Evolutionary conservation across 805 yeast species (phyloP).

Genomic region (Candida patagonica): DNA sequence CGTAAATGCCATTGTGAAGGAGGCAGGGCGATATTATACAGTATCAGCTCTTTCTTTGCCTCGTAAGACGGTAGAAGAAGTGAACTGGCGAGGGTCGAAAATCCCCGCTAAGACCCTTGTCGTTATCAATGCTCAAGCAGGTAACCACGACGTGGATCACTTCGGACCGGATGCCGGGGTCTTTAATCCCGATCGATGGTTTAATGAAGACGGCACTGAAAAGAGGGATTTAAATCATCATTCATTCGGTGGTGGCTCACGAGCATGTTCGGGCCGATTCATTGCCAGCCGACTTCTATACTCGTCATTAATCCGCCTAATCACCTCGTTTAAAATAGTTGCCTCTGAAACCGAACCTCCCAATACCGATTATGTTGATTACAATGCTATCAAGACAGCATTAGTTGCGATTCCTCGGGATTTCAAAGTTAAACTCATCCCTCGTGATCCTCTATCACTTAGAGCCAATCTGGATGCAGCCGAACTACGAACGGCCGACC

Average conservation of each 20-base stretch:
- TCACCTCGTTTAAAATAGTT: constrained; percentile 39
- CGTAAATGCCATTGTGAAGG: constrained; percentile 51
- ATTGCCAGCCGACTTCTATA: constrained; percentile 55
- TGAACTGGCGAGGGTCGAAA: constrained; percentile 31
- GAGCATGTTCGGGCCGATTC: constrained; percentile 57
- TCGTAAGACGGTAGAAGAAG: constrained; percentile 45
- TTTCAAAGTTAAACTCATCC: constrained; percentile 19
- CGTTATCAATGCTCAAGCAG: constrained; percentile 62
- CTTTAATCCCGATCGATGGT: constrained; percentile 26
- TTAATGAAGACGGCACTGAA: constrained; percentile 19
- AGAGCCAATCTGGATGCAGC: constrained; percentile 13
- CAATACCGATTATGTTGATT: constrained; percentile 20
- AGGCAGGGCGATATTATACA: constrained; percentile 51
- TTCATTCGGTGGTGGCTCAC: constrained; percentile 46
- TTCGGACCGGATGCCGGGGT: constrained; percentile 20
- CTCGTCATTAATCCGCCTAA: constrained; percentile 39
- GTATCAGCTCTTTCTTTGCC: constrained; percentile 64
- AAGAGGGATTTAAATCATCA: constrained; percentile 17
- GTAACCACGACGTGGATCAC: constrained; percentile 47
- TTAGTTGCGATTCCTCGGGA: constrained; percentile 21
- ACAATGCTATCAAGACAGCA: constrained; percentile 19
- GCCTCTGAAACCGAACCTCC: constrained; percentile 19
- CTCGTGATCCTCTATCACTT: constrained; percentile 15
- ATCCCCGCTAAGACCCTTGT: constrained; percentile 50
- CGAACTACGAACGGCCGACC: constrained; percentile 15